phyloP scores from a whole-genome alignment of 1,139 yeast species.

The Saccharomyces hybrid region DNA sequence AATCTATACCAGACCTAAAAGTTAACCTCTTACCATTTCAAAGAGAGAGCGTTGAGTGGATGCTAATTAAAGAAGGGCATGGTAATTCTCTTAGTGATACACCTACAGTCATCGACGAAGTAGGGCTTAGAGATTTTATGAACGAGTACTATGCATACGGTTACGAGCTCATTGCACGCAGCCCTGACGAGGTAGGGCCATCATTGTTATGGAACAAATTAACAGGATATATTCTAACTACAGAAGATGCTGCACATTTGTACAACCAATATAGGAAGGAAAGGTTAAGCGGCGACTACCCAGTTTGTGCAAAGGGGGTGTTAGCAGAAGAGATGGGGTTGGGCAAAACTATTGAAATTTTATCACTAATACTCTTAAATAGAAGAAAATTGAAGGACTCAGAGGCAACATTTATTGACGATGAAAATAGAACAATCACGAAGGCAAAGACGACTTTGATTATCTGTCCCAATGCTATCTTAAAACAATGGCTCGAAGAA shows the following conservation, averaged over 20 bases:
- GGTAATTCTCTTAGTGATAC: background rate
- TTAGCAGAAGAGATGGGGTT: constrained; percentile 94
- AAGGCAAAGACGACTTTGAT: constrained; percentile 67
- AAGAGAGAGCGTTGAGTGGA: constrained; percentile 28
- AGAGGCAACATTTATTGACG: constrained; percentile 7
- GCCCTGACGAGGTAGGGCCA: background rate
- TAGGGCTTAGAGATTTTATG: constrained; percentile 14
- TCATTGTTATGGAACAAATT: constrained; percentile 27
- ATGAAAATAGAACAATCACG: constrained; percentile 31
- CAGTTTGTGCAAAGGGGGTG: constrained; percentile 48
- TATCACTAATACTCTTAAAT: constrained; percentile 56
- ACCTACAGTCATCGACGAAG: background rate
- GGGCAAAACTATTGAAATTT: constrained; percentile 84
- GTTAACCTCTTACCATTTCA: constrained; percentile 27
- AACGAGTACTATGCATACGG: constrained; percentile 26
- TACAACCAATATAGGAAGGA: background rate
- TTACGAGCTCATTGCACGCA: constrained; percentile 15
- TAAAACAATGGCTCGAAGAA: constrained; percentile 80
- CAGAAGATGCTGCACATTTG: constrained; percentile 8
- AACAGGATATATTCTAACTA: constrained; percentile 23
- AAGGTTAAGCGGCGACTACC: background rate
- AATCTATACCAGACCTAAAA: constrained; percentile 9
- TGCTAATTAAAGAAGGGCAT: constrained; percentile 23
- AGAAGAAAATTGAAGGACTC: constrained; percentile 36
- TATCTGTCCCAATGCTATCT: constrained; percentile 75